Base-by-base conservation (phyloP, 805 yeast genomes). In the Wickerhamomyces chambardii region DNA sequence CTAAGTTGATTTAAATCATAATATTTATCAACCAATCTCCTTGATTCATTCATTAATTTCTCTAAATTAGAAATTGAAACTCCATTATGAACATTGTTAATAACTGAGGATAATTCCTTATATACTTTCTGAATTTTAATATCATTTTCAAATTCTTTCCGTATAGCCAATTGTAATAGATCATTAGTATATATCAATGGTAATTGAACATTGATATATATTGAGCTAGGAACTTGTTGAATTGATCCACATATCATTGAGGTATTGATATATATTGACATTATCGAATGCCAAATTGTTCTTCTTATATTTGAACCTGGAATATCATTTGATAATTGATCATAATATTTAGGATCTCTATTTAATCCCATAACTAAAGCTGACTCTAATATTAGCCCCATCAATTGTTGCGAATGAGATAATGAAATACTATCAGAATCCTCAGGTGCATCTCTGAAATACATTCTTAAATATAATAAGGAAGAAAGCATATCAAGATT, bases 371-470 rank as follows among this genome's bases (percentile, higher is more conserved):
- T 26, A 16, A n/a, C 8, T 1, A 28, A 2, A 4, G 40, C 40
- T 7, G 24, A 12, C 17, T 31, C 32, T 5, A 31, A 32, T 5
- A 37, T 18, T n/a, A 25, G 22, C 6, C 33, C 37, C 32, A 64
- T 54, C 17, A 63, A 47, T 14, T 61, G 50, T 33, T 60, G 63
- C 4, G 63, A 56, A 40, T 65, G 69, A 0, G 60, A 52, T 8
- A 65, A 63, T 16, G 66, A 58, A 18, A 64, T 42, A 1, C 70
- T 69, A 38, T 56, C 64, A 36, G 63, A 54, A 42, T 66, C 70
- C 36, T 61, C 59, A 2, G 71, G 71, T 11, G 60, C 55, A 12
- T 64, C 60, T 28, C 48, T 51, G 15, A 63, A 38, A 41, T 63
- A 64, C 35, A 56, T 61, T 35, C 57, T 50, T 11, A 58, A 37